Evolutionary conservation across 495 filamentous ascomycete genomes (phyloP).

Genomic region (Tuber umbilicatum): DNA sequence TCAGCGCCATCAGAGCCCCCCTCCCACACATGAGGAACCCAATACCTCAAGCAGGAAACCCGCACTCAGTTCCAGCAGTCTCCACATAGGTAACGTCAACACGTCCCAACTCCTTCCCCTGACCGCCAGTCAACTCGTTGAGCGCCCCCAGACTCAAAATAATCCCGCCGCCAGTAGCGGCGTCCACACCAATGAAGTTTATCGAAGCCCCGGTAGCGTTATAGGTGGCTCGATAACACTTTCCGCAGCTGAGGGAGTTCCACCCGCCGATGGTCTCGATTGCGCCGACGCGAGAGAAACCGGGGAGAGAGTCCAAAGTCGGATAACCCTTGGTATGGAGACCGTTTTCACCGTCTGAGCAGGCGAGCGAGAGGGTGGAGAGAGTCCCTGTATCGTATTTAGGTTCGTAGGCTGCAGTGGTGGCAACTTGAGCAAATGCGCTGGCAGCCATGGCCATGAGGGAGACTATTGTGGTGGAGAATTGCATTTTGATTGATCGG

Average conservation of each 20-base stretch:
- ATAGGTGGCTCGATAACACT: slow-evolving; percentile 61
- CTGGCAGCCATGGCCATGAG: slow-evolving; percentile 41
- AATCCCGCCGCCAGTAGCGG: slow-evolving; percentile 50
- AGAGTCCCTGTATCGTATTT: slow-evolving; percentile 51
- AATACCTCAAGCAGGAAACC: slow-evolving; percentile 3
- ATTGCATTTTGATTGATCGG: slow-evolving; percentile 47
- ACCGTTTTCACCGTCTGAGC: slow-evolving; percentile 57
- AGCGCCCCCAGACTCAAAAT: slow-evolving; percentile 52
- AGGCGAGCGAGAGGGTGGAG: slow-evolving; percentile 49
- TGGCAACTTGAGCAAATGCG: slow-evolving; percentile 9
- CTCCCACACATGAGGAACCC: not conserved
- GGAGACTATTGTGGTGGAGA: slow-evolving; percentile 45
- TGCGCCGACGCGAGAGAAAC: slow-evolving; percentile 60
- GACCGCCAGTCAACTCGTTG: slow-evolving; percentile 57
- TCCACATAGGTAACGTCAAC: slow-evolving; percentile 48
- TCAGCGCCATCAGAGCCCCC: not conserved
- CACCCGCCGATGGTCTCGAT: slow-evolving; percentile 54
- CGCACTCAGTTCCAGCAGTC: slow-evolving; percentile 21
- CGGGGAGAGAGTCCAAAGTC: slow-evolving; percentile 45
- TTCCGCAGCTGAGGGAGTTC: slow-evolving; percentile 57
- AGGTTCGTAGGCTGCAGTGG: slow-evolving; percentile 50
- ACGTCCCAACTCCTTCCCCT: slow-evolving; percentile 52
- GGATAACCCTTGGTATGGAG: slow-evolving; percentile 49
- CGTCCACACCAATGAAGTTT: slow-evolving; percentile 62
- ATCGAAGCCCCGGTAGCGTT: slow-evolving; percentile 54